Percentiles rank a stretch among this genome's conserved stretches.
Evolutionary conservation across 179 eudicot species (phyloP).

Genomic region (Beta macrorhiza): DNA sequence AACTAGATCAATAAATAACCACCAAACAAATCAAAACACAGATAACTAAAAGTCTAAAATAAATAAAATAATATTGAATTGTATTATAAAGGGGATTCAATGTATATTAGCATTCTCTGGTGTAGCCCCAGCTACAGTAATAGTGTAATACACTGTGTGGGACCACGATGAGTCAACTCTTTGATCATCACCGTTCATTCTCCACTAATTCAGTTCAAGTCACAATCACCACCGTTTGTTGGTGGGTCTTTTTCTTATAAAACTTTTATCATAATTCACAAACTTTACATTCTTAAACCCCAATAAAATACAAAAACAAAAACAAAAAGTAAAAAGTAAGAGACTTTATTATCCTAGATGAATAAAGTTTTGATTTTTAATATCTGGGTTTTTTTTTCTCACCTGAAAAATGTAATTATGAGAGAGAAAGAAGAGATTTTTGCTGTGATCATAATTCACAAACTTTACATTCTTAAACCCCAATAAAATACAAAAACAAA

Average conservation of each 20-base stretch:
- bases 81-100: conserved; percentile 22
- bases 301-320: too few relatives aligned
- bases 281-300: too few relatives aligned
- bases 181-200: conserved; percentile 25
- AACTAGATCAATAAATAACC: background rate
- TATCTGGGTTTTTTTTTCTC: background rate
- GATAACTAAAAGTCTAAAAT: background rate
- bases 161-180: conserved; percentile 30
- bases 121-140: background rate
- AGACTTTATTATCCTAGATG: background rate
- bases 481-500: background rate
- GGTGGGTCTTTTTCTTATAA: conserved; percentile 14
- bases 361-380: conserved; percentile 12
- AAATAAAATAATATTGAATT: background rate
- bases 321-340: background rate
- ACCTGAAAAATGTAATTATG: background rate
- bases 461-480: too few relatives aligned
- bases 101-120: conserved; percentile 30
- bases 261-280: too few relatives aligned
- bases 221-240: conserved; percentile 25
- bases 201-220: conserved; percentile 7
- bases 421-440: background rate
- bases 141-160: conserved; percentile 26
- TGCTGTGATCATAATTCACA: background rate
- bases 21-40: conserved; percentile 2